phyloP scores from a whole-genome alignment of 208 protist genomes.

The Trichomonas tenax region DNA sequence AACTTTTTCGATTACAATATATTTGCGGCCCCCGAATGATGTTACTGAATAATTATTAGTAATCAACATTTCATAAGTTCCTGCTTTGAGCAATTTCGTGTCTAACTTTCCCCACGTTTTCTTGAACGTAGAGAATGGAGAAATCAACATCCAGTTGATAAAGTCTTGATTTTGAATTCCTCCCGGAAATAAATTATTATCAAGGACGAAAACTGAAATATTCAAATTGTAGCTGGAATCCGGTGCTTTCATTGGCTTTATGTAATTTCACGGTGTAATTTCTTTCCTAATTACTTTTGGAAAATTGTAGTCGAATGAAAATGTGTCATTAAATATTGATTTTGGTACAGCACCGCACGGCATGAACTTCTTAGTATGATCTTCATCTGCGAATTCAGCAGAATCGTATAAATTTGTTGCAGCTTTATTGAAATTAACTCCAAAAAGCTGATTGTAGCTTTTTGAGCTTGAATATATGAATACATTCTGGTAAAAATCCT shows the following conservation, averaged over 20 bases:
- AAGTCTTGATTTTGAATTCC: neutral
- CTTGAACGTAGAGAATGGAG: neutral
- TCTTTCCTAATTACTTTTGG: neutral
- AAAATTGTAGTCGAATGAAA: neutral
- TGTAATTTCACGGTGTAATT: neutral
- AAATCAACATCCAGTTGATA: neutral
- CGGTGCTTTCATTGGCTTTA: neutral
- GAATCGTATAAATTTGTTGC: neutral
- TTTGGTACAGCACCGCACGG: neutral
- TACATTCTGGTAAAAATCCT: neutral
- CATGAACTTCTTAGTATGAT: neutral
- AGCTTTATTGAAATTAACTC: neutral
- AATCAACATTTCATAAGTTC: neutral
- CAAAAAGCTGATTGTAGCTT: neutral
- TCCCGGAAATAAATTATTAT: neutral
- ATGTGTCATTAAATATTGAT: slow-evolving; percentile 3
- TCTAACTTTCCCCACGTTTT: neutral
- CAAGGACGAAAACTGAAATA: neutral
- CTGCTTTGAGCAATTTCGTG: neutral
- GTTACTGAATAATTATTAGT: neutral
- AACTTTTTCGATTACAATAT: neutral
- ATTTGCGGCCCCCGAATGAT: neutral
- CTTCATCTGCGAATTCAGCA: too few relatives aligned
- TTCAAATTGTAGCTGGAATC: neutral
- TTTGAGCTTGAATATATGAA: neutral